Evolutionary conservation across 495 filamentous ascomycete species (phyloP), one percentile per base, ranked within the genome.

Genomic region (Penicillium alfredii): DNA sequence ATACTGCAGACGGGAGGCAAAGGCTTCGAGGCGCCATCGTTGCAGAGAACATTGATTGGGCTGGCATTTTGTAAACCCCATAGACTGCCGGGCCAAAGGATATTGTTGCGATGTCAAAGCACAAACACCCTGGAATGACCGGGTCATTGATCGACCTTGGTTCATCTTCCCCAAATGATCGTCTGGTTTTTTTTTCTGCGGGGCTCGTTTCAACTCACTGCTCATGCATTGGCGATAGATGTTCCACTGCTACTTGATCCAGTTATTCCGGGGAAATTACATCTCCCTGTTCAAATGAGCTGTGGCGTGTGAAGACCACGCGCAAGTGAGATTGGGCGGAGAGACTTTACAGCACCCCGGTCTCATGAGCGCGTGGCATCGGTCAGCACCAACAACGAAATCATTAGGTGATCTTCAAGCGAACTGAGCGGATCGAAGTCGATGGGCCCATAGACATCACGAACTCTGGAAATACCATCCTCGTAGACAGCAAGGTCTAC

Each of bases 301-400:
- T 20, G 49, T 54, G 51, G 51, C 47, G 39, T 38, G 21, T 23
- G 34, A 12, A 30, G 20, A 45, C 19, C 23, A 33, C 36, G 38
- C 44, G 10, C 30, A 41, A 33, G 16, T 36, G 49, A 45, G 42
- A 47, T 42, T 54, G 19, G 36, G 25, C 12, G 25, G 37, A 26
- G 17, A 38, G 32, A 36, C 39, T 38, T 26, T 36, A 22, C 30
- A 33, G 8, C 30, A 39, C 37, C 51, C 47, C 40, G 28, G 29
- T 34, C 42, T 32, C 19, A 16, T 17, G 27, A 35, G 47, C 44
- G 40, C 43, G 44, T 55, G 44, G 48, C 46, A 40, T 19, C 31
- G 33, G 44, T 36, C 30, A 28, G 33, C n/a, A n/a, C n/a, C n/a
- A n/a, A n/a, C n/a, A n/a, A n/a, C n/a, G n/a, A n/a, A n/a, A n/a